phyloP scores from a whole-genome alignment of 169 alveolate species.

The Cardiosporidium cionae region DNA sequence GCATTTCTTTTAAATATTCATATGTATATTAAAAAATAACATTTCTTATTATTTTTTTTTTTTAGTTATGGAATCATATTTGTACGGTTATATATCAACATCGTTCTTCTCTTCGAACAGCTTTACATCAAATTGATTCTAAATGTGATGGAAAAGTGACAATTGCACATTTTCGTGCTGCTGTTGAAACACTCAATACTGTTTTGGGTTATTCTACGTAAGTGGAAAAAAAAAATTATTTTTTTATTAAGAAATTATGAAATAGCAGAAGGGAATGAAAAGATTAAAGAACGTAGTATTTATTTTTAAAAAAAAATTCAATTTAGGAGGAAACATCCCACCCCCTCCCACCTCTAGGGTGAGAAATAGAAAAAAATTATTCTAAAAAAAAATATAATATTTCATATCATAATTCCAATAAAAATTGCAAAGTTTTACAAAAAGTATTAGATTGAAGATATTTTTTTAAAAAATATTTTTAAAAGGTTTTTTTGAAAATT shows the following conservation, averaged over 20 bases:
- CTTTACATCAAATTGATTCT: conserved; percentile 45
- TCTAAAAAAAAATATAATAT: too few species aligned
- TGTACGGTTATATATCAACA: conserved; percentile 49
- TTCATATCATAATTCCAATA: too few species aligned
- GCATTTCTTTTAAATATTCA: too few species aligned
- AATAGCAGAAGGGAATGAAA: background rate
- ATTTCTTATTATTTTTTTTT: background rate
- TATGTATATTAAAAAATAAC: too few species aligned
- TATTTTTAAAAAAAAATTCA: background rate
- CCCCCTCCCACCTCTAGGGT: too few species aligned
- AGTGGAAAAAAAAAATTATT: too few species aligned
- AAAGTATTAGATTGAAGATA: too few species aligned
- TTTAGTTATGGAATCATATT: conserved; percentile 52
- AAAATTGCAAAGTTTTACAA: too few species aligned
- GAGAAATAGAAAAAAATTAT: too few species aligned
- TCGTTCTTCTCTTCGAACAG: conserved; percentile 32
- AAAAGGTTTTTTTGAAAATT: too few species aligned
- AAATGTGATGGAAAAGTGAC: conserved; percentile 39
- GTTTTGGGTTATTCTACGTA: conserved; percentile 25
- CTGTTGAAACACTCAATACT: conserved; percentile 37
- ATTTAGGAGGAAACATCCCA: too few species aligned
- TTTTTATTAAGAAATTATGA: background rate
- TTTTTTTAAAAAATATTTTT: too few species aligned
- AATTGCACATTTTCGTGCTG: conserved; percentile 35
- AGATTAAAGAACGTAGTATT: conserved; percentile 5